These are phyloP conservation scores for Salix brachista DNA, from an alignment of 345 rosid species.

Conservation along the genomic window DNA sequence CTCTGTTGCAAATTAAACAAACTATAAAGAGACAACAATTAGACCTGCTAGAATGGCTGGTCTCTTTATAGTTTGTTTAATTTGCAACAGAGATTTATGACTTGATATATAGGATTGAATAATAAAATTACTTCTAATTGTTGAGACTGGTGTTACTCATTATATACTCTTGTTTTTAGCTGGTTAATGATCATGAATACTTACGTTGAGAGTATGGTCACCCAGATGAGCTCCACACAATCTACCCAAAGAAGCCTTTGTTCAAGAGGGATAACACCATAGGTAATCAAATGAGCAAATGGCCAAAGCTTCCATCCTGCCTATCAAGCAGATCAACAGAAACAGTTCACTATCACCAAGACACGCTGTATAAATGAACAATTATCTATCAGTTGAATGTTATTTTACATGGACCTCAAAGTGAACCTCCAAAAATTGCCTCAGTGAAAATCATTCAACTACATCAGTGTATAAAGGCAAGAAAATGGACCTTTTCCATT, in stretches of 20 bases:
- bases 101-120: too few species aligned
- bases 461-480: background rate
- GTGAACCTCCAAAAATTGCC: background rate
- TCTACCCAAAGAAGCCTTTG: conserved; percentile 98
- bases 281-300: conserved; percentile 81
- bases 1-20: background rate
- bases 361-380: background rate
- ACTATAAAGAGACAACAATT: background rate
- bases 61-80: too few species aligned
- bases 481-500: background rate
- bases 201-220: conserved; percentile 80
- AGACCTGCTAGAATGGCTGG: background rate
- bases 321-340: conserved; percentile 31
- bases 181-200: conserved; percentile 14
- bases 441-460: background rate
- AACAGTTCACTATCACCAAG: background rate
- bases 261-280: conserved; percentile 71
- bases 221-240: conserved; percentile 92
- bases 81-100: too few species aligned
- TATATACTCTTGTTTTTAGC: background rate
- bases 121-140: background rate
- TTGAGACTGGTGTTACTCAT: background rate
- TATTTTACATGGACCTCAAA: background rate
- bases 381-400: background rate
- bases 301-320: conserved; percentile 99